A percentile compares a stretch with the other conserved stretches of the same genome.
phyloP scores from a whole-genome alignment of 495 filamentous ascomycete genomes.

The Aspergillus mulundensis region DNA sequence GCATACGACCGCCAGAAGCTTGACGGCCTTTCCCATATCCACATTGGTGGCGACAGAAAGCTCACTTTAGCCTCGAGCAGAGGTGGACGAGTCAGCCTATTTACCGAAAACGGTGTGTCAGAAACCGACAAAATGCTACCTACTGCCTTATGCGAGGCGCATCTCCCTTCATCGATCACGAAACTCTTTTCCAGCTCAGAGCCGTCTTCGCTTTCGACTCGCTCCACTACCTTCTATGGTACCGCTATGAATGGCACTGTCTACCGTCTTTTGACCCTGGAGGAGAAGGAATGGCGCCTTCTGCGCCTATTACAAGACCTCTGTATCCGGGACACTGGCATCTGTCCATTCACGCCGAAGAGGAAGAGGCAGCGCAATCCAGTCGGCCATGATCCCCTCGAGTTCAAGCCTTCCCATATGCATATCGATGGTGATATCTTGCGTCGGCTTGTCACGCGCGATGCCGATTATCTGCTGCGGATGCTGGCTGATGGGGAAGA shows the following conservation, averaged over 20 bases:
- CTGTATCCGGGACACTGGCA: conserved; percentile 34
- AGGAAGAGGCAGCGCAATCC: conserved; percentile 25
- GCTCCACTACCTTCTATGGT: conserved; percentile 43
- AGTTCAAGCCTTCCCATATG: conserved; percentile 40
- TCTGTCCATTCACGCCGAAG: conserved; percentile 35
- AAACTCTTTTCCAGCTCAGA: conserved; percentile 23
- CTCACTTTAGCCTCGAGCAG: conserved; percentile 32
- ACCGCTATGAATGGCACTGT: conserved; percentile 63
- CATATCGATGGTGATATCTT: conserved; percentile 70
- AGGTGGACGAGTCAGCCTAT: conserved; percentile 33
- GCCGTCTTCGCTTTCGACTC: conserved; percentile 11
- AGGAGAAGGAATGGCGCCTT: conserved; percentile 52
- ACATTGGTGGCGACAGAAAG: conserved; percentile 24
- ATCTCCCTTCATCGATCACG: conserved; percentile 33
- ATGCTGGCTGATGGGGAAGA: conserved; percentile 29
- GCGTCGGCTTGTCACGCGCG: conserved; percentile 44
- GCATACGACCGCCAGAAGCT: conserved; percentile 31
- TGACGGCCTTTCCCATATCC: conserved; percentile 39
- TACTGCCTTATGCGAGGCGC: conserved; percentile 24
- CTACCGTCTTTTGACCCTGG: conserved; percentile 55
- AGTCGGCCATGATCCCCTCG: conserved; percentile 28
- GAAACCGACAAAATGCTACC: conserved; percentile 26
- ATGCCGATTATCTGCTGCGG: conserved; percentile 38
- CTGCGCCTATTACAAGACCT: conserved; percentile 62
- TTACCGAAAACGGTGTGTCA: conserved; percentile 21